These are phyloP conservation scores for Parathielavia appendiculata DNA, from an alignment of 495 filamentous ascomycete genomes.

Conservation along the genomic window DNA sequence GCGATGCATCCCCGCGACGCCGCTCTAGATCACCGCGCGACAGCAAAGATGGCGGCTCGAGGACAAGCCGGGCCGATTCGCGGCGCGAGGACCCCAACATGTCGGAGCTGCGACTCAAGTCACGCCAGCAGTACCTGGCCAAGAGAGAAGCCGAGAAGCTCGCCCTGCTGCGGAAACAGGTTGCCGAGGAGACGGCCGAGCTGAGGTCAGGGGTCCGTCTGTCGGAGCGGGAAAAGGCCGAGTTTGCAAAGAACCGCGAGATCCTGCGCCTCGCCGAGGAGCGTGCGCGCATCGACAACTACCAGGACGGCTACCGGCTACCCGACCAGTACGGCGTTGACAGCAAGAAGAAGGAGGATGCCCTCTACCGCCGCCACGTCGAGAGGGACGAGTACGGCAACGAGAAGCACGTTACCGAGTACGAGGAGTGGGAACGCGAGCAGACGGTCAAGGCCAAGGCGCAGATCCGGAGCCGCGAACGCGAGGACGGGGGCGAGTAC, in stretches of 20 bases:
- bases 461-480: constrained; percentile 68
- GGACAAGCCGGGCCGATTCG: constrained; percentile 6
- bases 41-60: constrained; percentile 14
- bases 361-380: constrained; percentile 84
- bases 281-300: constrained; percentile 80
- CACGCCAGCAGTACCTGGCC: constrained; percentile 86
- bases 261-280: constrained; percentile 84
- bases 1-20: constrained; percentile 27
- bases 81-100: constrained; percentile 48
- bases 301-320: constrained; percentile 88
- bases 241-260: constrained; percentile 87
- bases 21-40: constrained; percentile 24
- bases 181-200: constrained; percentile 84
- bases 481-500: constrained; percentile 81
- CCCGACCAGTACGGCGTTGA: constrained; percentile 94
- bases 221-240: constrained; percentile 73
- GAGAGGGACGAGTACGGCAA: constrained; percentile 83
- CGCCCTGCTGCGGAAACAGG: constrained; percentile 79
- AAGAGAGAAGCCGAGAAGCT: constrained; percentile 85
- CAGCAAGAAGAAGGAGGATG: constrained; percentile 82
- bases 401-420: constrained; percentile 87
- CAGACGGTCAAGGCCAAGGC: constrained; percentile 86
- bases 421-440: constrained; percentile 93
- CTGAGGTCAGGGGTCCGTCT: constrained; percentile 70
- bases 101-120: constrained; percentile 72